Conservation (phyloP, 495 filamentous ascomycete genomes). For the Neurospora tetraspora region DNA sequence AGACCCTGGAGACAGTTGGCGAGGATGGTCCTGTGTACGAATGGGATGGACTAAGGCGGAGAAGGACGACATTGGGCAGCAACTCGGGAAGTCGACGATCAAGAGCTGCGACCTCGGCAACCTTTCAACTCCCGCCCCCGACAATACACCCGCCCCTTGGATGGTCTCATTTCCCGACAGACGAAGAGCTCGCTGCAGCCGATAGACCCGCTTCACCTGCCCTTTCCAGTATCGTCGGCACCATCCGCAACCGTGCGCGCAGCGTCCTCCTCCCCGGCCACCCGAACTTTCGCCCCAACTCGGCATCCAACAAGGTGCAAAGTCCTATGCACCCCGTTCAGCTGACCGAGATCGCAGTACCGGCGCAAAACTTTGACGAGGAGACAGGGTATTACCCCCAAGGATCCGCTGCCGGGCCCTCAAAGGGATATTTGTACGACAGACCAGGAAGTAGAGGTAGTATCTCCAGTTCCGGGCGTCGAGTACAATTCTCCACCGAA, state of each 20-base stretch:
- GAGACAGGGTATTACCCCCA: slow-evolving; percentile 31
- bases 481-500: slow-evolving; percentile 26
- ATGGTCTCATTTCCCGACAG: slow-evolving; percentile 73
- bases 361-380: slow-evolving; percentile 34
- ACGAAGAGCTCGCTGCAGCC: slow-evolving; percentile 47
- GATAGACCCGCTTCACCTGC: slow-evolving; percentile 37
- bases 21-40: slow-evolving; percentile 62
- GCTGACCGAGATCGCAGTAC: slow-evolving; percentile 49
- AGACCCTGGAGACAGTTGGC: slow-evolving; percentile 60
- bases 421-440: slow-evolving; percentile 4
- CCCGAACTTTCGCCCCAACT: slow-evolving; percentile 23
- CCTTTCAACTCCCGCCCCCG: slow-evolving; percentile 28
- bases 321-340: slow-evolving; percentile 50
- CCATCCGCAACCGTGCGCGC: slow-evolving; percentile 45
- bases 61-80: slow-evolving; percentile 59
- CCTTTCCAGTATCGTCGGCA: slow-evolving; percentile 49
- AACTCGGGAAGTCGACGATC: slow-evolving; percentile 11
- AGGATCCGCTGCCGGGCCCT: slow-evolving; percentile 11
- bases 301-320: slow-evolving; percentile 18
- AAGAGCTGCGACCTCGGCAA: slow-evolving; percentile 25
- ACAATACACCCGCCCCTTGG: slow-evolving; percentile 73
- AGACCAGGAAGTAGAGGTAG: slow-evolving; percentile 22
- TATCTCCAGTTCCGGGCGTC: slow-evolving; percentile 26
- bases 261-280: slow-evolving; percentile 40
- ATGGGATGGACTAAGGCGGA: slow-evolving; percentile 86